Evolutionary conservation across 768 basidiomycete genomes (phyloP), one percentile per base, ranked within the genome.

Genomic region (Lactarius psammicola): DNA sequence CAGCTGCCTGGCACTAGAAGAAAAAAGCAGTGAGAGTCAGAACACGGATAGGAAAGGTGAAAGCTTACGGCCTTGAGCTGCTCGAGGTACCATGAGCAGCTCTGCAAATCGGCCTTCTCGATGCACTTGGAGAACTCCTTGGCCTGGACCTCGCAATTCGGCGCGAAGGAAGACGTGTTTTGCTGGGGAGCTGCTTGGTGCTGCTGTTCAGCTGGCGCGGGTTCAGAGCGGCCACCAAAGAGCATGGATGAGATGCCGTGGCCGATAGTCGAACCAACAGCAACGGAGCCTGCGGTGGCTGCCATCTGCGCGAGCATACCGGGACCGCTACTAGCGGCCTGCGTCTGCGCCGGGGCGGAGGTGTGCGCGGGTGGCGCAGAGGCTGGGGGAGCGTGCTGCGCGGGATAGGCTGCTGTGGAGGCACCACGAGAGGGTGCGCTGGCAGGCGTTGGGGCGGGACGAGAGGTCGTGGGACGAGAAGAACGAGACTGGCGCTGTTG

Each of bases 231-330:
- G 64, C 90, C 87, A 56, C 94, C 94, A 71, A 95, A 96, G 66
- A 95, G 85, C 92, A 95, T 93, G 75, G 76, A 84, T 49, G 91
- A 93, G 69, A 96, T 74, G n/a, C 94, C 94, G 74, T 96, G 94
- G 54, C 93, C 94, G 68, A 96, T 85, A 63, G 87, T 88, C 9
- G 91, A 94, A 30, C 94, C 94, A 57, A 92, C 80, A 6, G 93
- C 94, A 58, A 95, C 93, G 64, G 90, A 91, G 67, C 93, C 94
- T 31, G 93, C 94, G 7, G 94, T 93, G 6, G 91, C 89, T 61
- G 92, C 92, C 90, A 94, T 94, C 72, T 91, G 89, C 0, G 85
- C 82, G 20, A 94, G 62, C 82, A 94, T 80, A 17, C 92, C 92
- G 1, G 92, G 92, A n/a, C 69, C 69, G 30, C 44, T 33, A n/a